Evolutionary conservation across 1,284 basidiomycete species (phyloP), one percentile per base, ranked within the genome.

Genomic region (Tranzscheliella williamsii): DNA sequence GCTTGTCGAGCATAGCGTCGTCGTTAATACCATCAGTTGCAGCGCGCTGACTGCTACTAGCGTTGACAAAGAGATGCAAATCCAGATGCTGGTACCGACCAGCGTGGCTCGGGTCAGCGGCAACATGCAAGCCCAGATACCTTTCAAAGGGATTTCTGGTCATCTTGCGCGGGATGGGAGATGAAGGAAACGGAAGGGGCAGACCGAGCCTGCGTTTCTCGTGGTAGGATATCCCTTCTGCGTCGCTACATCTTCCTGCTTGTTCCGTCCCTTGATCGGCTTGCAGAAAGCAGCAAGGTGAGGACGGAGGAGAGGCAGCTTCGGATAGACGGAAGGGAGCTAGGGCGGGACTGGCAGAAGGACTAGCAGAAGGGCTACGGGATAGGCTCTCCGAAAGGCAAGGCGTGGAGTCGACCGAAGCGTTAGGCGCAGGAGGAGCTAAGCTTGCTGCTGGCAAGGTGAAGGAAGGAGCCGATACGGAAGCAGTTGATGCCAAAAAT

Each of bases 91-190:
- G 5, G 9, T 11, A 9, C 30, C 17, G n/a, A n/a, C n/a, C n/a
- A n/a, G n/a, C n/a, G n/a, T n/a, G n/a, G n/a, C n/a, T n/a, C n/a
- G n/a, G n/a, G n/a, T n/a, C n/a, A n/a, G n/a, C n/a, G n/a, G n/a
- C n/a, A 23, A 22, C 41, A 23, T 38, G 33, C 20, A 38, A 39
- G 37, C 35, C 23, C 30, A 57, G 43, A 26, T 53, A 57, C 24
- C 61, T 42, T 27, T 64, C 54, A 21, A 64, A 64, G 2, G 61
- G 61, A 21, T 64, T 64, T 9, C 61, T 35, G 15, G 61, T 64
- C 61, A 64, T 53, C 34, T 46, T 64, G 17, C 61, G 34, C 30
- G 61, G 61, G 18, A 64, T 64, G 4, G 61, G 61, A 11, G 61
- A 64, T 1, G 46, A 35, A 9, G 61, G 61, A n/a, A 64, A 20